Conservation (phyloP, 2,329 filamentous ascomycete species). For the Shiraia bambusicola region DNA sequence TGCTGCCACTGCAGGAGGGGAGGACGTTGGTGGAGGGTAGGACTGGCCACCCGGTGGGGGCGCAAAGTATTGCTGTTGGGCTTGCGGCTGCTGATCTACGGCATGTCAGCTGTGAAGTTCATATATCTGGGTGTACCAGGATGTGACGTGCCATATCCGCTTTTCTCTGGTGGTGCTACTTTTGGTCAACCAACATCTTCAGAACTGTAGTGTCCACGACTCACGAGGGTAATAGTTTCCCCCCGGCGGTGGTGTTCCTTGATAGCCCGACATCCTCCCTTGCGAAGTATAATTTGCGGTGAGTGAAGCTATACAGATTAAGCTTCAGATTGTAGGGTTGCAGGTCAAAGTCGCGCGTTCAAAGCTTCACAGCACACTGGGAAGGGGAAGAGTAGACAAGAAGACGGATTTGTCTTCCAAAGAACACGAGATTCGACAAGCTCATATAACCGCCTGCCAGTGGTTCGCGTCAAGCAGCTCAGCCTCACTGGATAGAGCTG, state of each 20-base stretch:
- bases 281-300: neutral
- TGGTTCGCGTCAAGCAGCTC: slow-evolving; percentile 32
- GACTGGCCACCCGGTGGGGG: slow-evolving; percentile 39
- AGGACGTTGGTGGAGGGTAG: slow-evolving; percentile 41
- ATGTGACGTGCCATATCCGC: slow-evolving; percentile 25
- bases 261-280: slow-evolving; percentile 33
- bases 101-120: slow-evolving; percentile 8
- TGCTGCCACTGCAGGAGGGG: slow-evolving; percentile 25
- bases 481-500: slow-evolving; percentile 33
- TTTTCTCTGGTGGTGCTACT: slow-evolving; percentile 37
- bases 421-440: slow-evolving; percentile 15
- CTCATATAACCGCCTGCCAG: slow-evolving; percentile 28
- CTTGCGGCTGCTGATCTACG: slow-evolving; percentile 26
- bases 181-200: slow-evolving; percentile 13
- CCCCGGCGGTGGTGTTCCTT: slow-evolving; percentile 35
- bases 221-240: slow-evolving; percentile 43
- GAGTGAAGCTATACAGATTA: neutral
- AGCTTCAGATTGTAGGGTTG: neutral
- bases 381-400: slow-evolving; percentile 3
- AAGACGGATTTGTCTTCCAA: slow-evolving; percentile 10
- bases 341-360: neutral
- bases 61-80: slow-evolving; percentile 42
- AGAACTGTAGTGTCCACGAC: slow-evolving; percentile 6
- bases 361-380: neutral
- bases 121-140: neutral